Evolutionary conservation across 257 asterid genomes (phyloP).

Genomic region (Nicotiana benthamiana): DNA sequence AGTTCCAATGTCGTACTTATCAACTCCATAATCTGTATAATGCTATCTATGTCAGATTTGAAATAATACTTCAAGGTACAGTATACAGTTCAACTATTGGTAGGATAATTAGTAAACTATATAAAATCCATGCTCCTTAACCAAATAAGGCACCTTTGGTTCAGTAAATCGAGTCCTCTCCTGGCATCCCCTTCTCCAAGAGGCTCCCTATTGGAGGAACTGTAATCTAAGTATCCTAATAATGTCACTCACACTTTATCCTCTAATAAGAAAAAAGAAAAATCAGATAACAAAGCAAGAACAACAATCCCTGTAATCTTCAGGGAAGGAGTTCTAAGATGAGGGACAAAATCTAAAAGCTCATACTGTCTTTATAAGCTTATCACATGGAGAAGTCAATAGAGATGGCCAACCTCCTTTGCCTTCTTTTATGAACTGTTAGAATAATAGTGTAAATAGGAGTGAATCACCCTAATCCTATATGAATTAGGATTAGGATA

Average conservation of each 20-base stretch:
- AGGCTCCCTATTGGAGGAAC: not conserved
- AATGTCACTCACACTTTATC: not conserved
- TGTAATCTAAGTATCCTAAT: not conserved
- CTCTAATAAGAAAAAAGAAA: not conserved
- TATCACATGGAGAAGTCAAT: not conserved
- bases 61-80: not conserved
- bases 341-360: not conserved
- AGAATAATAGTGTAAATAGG: no score
- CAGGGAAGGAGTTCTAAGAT: not conserved
- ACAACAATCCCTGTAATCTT: not conserved
- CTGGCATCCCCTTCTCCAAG: not conserved
- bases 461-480: no score
- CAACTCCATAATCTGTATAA: slow-evolving; percentile 81
- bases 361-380: not conserved
- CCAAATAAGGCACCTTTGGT: not conserved
- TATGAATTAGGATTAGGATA: no score
- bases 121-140: not conserved
- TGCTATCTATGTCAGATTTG: not conserved
- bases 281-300: not conserved
- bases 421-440: not conserved
- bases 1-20: slow-evolving; percentile 78
- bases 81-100: not conserved
- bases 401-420: not conserved
- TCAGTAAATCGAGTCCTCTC: not conserved
- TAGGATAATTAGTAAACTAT: not conserved